Percentiles rank a stretch among this genome's conserved stretches.
phyloP scores from a whole-genome alignment of 441 rosid species.

The Arabidopsis hybrid region DNA sequence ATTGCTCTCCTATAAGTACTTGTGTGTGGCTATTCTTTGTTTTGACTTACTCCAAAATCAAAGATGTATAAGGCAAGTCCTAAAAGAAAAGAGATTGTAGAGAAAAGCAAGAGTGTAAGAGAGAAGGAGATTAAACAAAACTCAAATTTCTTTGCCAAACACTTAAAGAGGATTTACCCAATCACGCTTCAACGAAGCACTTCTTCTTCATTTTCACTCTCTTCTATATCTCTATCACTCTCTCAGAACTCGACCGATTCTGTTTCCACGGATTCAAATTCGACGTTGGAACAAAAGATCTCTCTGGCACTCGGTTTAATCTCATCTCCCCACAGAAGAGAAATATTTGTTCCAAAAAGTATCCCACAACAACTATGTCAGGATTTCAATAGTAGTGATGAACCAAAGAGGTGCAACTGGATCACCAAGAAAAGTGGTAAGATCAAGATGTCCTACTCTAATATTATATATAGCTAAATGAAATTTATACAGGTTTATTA shows the following conservation, averaged over 20 bases:
- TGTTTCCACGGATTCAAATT: conserved; percentile 60
- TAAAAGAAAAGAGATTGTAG: conserved; percentile 26
- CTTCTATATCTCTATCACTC: conserved; percentile 79
- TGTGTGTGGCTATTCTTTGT: conserved; percentile 14
- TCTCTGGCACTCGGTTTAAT: conserved; percentile 61
- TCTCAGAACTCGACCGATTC: conserved; percentile 91
- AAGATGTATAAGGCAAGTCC: conserved; percentile 46
- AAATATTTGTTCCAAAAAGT: conserved; percentile 42
- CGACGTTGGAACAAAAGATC: conserved; percentile 47
- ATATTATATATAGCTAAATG: not conserved
- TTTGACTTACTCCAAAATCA: conserved; percentile 24
- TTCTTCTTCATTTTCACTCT: conserved; percentile 74
- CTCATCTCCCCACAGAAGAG: conserved; percentile 55
- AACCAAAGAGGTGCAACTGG: conserved; percentile 85
- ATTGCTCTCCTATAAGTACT: conserved; percentile 36
- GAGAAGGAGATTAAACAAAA: conserved; percentile 39
- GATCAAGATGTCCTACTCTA: conserved; percentile 7
- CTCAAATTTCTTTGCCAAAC: conserved; percentile 62
- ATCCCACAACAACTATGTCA: conserved; percentile 48
- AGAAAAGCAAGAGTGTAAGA: conserved; percentile 42
- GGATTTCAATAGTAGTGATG: conserved; percentile 52
- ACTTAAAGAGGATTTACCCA: conserved; percentile 84
- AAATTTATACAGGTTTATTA: not conserved
- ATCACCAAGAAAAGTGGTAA: conserved; percentile 89
- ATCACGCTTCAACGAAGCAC: conserved; percentile 71